Evolutionary conservation across 306 rosid genomes (phyloP).

Genomic region (Cicer bijugum): DNA sequence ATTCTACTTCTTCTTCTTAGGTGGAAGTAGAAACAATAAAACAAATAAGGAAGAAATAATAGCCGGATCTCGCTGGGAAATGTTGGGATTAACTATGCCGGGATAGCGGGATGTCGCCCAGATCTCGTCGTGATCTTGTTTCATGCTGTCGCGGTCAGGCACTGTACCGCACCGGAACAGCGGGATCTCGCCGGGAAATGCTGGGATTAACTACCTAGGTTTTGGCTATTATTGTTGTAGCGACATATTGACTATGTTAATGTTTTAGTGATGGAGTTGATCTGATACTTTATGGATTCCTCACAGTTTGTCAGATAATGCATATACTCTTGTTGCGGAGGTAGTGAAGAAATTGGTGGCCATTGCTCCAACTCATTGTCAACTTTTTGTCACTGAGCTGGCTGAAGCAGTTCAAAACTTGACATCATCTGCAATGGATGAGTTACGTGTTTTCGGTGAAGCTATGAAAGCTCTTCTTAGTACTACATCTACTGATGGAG

Average conservation of each 20-base stretch:
- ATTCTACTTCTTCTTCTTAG: too few relatives aligned
- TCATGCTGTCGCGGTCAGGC: too few relatives aligned
- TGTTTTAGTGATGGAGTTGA: constrained; percentile 31
- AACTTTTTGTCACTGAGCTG: constrained; percentile 81
- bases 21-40: too few relatives aligned
- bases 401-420: constrained; percentile 77
- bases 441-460: constrained; percentile 77
- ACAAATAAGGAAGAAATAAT: too few relatives aligned
- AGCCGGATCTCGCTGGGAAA: too few relatives aligned
- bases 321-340: constrained; percentile 84
- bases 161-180: too few relatives aligned
- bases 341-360: constrained; percentile 97
- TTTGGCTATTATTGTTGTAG: constrained; percentile 10
- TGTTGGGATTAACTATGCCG: too few relatives aligned
- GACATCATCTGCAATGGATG: constrained; percentile 87
- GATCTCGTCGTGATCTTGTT: too few relatives aligned
- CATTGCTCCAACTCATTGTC: constrained; percentile 86
- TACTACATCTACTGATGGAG: constrained; percentile 84
- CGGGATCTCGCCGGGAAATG: too few relatives aligned
- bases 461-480: constrained; percentile 81
- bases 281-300: constrained; percentile 45
- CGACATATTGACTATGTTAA: background rate
- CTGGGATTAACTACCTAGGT: background rate
- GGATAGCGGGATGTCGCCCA: too few relatives aligned
- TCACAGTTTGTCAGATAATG: constrained; percentile 88